Evolutionary conservation across 768 basidiomycete species (phyloP), one percentile per base, ranked within the genome.

Genomic region (Auriscalpium microsporum): DNA sequence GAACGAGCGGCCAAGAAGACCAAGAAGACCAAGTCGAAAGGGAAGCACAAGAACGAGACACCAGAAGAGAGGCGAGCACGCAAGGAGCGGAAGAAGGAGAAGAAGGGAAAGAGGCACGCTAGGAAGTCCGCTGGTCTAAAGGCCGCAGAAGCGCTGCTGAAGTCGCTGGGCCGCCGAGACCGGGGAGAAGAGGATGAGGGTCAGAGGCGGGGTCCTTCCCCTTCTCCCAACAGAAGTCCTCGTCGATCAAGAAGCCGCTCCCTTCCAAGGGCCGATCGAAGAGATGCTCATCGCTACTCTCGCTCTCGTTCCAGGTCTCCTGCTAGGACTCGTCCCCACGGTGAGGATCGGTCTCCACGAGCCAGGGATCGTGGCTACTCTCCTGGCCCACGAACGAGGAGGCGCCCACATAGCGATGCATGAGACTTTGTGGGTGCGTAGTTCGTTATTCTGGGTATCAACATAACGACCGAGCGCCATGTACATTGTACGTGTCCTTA

Each of bases 11-110:
- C 76, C 56, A 73, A 76, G 62, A 78, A 75, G 57, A 62, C 64
- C n/a, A 87, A 85, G 71, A 84, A 86, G 65, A 65, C 69, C 50
- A 85, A 82, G 62, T 66, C 65, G 10, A 81, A 80, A 62, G 65
- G 69, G 6, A 85, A 83, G 64, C 76, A 78, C 19, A 88, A 87
- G 63, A 78, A 85, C 64, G 87, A 90, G 67, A 89, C 85, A 3
- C 85, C 83, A 5, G 89, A 87, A 65, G 91, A 91, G 70, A 82
- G 85, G 45, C 78, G 75, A 23, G 84, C 79, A 4, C 72, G 89
- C 55, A 94, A 88, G 68, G 87, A 83, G 46, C 78, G 79, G 56
- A 93, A 83, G 70, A 81, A 76, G 62, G 82, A 80, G 69, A 88
- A 80, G 67, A 90, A 79, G 65, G 72, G 72, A 48, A 75, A 73